Base-by-base conservation (phyloP, 192 early-diverging fungal genomes). In the Glomus cerebriforme region DNA sequence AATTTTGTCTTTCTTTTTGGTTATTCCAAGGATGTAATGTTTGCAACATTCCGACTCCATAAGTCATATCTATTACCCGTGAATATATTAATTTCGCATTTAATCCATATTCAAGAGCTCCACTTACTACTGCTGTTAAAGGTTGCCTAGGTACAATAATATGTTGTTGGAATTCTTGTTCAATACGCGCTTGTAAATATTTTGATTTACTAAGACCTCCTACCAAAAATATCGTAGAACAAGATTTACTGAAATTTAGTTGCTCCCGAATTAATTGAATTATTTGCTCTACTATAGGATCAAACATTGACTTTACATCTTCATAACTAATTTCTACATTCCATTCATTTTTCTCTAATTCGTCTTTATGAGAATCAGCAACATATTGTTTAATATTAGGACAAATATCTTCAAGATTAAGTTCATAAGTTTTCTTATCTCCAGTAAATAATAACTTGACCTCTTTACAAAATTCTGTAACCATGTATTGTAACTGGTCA, bases 121-220 rank as follows among this genome's bases (percentile, higher is more conserved):
- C 49, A 1, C 49, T 54, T 54, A 54, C 19, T 22, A 54, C 49
- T 6, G 49, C 17, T 22, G 49, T 17, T 7, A 54, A 2, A 0
- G 49, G 49, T 22, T 54, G 49, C 3, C 19, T 54, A 6, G 49
- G 49, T 7, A 54, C 49, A 22, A 54, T 22, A 54, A 22, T 19
- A 22, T 54, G 15, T 54, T 54, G 3, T 19, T 54, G 17, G 22
- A 54, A 54, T 54, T 54, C 49, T 54, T 54, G 49, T n/a, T 54
- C 19, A 54, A 54, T 54, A 54, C 6, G 6, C 4, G 15, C 19
- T 22, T 17, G 49, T 54, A 90, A 68, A 59, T 90, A 88, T 35
- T 82, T 82, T 10, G 88, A 90, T 2, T 83, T 82, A 34, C 86
- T 84, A 81, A 90, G 86, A 0, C 87, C 87, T 81, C 88, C 88